Evolutionary conservation across 2,329 filamentous ascomycete species (phyloP), one percentile per base, ranked within the genome.

Genomic region (Graphium sp.): DNA sequence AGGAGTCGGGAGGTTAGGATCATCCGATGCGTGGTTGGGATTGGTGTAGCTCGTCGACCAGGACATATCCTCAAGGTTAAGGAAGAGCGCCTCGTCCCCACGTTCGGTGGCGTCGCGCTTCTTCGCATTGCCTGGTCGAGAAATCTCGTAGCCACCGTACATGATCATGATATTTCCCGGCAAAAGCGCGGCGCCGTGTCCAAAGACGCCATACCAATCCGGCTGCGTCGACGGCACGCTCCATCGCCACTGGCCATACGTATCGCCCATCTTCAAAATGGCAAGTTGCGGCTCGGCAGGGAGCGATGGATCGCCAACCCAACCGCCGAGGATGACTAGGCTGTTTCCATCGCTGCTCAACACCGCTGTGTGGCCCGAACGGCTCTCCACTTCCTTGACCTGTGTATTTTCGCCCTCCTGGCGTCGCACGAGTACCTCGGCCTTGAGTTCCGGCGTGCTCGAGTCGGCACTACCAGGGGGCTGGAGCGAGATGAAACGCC

Each of bases 331-430:
- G 2, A 98, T 56, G 22, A 93, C 56, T 7, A 95, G 58, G n/a
- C 66, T 71, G 16, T 58, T 67, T 0, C 85, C 85, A 43, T 92
- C 83, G 29, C 77, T 66, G 17, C 72, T 81, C 5, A 94, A 54
- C 2, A 93, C 67, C 1, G 87, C 74, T 0, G 81, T 85, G 45
- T 98, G 89, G 0, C 89, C 89, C 4, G 85, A 93, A 31, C 89
- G 63, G 21, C 83, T 82, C 38, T 92, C 79, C 6, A 91, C 60
- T 1, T 49, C 50, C 2, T 36, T 40, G 0, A 46, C 37, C 20
- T 22, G 20, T 22, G 10, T 22, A 12, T 12, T 9, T 12, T 12
- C 18, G 13, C 9, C n/a, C n/a, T 16, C 18, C 3, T 12, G 11
- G 20, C 26, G 13, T 4, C 21, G 19, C n/a, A 26, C 13, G 5